Evolutionary conservation across 495 filamentous ascomycete genomes (phyloP).

Genomic region (Terfezia claveryi): DNA sequence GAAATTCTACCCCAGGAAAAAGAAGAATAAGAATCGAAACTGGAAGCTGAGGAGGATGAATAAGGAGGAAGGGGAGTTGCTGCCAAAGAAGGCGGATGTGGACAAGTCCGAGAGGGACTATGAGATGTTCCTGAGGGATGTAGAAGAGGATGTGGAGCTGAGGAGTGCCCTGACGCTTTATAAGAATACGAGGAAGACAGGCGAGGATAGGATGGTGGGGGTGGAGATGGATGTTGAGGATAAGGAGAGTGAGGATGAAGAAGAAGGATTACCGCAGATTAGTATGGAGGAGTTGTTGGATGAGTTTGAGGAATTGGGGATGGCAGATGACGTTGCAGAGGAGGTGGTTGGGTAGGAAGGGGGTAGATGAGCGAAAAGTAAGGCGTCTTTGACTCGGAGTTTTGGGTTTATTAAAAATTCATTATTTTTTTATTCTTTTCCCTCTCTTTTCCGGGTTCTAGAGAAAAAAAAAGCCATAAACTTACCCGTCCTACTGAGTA

Average conservation of each 20-base stretch:
- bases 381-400: too few relatives aligned
- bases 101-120: constrained; percentile 73
- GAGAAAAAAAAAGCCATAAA: too few relatives aligned
- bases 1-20: constrained; percentile 76
- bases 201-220: constrained; percentile 11
- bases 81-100: constrained; percentile 57
- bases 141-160: constrained; percentile 86
- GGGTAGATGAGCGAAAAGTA: too few relatives aligned
- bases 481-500: too few relatives aligned
- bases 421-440: too few relatives aligned
- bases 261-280: constrained; percentile 46
- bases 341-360: too few relatives aligned
- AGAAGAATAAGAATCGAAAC: constrained; percentile 57
- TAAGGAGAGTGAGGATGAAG: constrained; percentile 34
- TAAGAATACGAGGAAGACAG: constrained; percentile 35
- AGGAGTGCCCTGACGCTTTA: constrained; percentile 65
- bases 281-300: constrained; percentile 69
- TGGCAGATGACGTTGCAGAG: constrained; percentile 26
- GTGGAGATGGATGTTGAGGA: constrained; percentile 20
- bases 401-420: too few relatives aligned
- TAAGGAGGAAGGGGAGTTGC: constrained; percentile 61
- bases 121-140: constrained; percentile 88
- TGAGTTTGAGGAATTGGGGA: constrained; percentile 65
- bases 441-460: too few relatives aligned
- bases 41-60: constrained; percentile 92